These are phyloP conservation scores for Calonectria pteridis DNA, from an alignment of 2,329 filamentous ascomycete species.

Conservation along the genomic window DNA sequence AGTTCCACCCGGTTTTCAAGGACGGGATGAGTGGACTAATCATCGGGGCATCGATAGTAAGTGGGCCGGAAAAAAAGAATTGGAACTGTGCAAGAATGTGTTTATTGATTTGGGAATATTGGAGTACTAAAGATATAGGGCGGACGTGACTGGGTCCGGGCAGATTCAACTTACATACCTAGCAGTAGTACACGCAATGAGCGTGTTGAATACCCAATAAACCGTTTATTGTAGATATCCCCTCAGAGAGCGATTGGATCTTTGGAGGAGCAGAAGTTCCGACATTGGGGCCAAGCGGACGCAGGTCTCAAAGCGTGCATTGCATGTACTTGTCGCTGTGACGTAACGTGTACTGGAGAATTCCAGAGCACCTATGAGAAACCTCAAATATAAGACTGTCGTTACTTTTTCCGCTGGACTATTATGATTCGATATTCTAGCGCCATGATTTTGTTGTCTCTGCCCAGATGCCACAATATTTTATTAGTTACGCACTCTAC, in stretches of 20 bases:
- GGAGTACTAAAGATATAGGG: neutral
- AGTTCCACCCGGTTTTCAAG: neutral
- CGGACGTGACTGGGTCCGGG: neutral
- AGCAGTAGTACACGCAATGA: neutral
- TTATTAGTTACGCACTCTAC: neutral
- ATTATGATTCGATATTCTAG: neutral
- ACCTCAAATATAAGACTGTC: neutral
- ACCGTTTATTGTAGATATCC: no score
- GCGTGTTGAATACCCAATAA: neutral
- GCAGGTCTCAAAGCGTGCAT: no score
- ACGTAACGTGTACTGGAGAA: neutral
- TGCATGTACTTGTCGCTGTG: no score
- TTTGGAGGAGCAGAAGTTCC: no score
- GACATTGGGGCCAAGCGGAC: no score
- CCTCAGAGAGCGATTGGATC: no score
- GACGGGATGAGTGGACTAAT: neutral
- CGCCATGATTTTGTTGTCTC: neutral
- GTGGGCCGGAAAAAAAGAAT: neutral
- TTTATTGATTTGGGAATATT: neutral
- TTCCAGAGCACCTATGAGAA: neutral
- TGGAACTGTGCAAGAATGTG: neutral
- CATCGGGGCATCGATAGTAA: neutral
- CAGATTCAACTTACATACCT: neutral
- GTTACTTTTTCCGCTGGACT: neutral
- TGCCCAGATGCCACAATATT: neutral